Conservation (phyloP, 164 flowering plant species). For the Hamamelis virginiana region DNA sequence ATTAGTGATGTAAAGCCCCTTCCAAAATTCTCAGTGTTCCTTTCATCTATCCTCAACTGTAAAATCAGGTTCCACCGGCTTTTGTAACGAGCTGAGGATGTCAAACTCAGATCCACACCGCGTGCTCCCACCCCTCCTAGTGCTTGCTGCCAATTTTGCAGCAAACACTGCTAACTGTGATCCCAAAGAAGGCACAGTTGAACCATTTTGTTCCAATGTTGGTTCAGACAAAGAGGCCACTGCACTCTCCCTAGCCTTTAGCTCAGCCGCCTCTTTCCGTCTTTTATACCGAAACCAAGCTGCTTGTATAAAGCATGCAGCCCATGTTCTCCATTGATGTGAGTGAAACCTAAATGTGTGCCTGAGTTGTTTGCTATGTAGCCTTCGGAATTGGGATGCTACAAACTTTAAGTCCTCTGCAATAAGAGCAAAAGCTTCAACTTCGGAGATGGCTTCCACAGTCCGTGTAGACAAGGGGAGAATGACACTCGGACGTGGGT, state of each 20-base stretch:
- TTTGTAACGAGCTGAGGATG: conserved; percentile 26
- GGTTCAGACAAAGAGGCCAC: too few relatives aligned
- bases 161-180: conserved; percentile 11
- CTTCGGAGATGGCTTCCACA: conserved; percentile 44
- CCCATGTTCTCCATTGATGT: conserved; percentile 67
- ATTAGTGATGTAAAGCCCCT: too few relatives aligned
- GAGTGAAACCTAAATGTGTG: conserved; percentile 50
- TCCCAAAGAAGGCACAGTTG: background rate
- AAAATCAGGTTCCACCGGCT: conserved; percentile 53
- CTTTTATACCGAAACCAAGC: conserved; percentile 52
- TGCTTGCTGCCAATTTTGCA: conserved; percentile 17
- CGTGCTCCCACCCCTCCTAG: conserved; percentile 22
- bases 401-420: conserved; percentile 57
- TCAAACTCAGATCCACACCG: conserved; percentile 20
- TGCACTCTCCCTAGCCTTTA: conserved; percentile 20
- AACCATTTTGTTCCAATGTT: too few relatives aligned
- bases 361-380: conserved; percentile 43
- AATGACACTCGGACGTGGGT: too few relatives aligned
- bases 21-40: background rate
- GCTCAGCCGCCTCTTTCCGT: conserved; percentile 28
- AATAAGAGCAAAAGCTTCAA: too few relatives aligned
- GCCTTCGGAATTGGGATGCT: conserved; percentile 44
- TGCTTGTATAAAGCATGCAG: conserved; percentile 61
- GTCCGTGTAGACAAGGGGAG: conserved; percentile 61
- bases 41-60: conserved; percentile 24